phyloP scores from a whole-genome alignment of 441 rosid species.

The Lepidium campestre region DNA sequence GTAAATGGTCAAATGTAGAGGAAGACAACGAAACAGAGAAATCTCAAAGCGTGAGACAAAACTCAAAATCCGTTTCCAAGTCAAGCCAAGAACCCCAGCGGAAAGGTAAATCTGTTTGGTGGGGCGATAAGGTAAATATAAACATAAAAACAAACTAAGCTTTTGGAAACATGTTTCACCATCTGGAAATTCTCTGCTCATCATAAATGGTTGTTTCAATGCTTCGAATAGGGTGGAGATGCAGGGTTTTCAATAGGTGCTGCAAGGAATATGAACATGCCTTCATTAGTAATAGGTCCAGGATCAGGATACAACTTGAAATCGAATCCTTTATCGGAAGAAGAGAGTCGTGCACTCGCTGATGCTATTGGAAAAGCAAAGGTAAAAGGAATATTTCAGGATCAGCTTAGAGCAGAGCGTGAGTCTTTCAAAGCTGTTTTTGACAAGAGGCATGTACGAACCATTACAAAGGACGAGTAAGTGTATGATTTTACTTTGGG shows the following conservation, averaged over 20 bases:
- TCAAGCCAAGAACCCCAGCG: constrained; percentile 42
- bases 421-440: constrained; percentile 87
- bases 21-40: constrained; percentile 50
- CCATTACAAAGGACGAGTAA: constrained; percentile 42
- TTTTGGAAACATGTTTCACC: neutral
- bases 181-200: neutral
- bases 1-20: constrained; percentile 83
- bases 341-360: constrained; percentile 28
- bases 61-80: constrained; percentile 43
- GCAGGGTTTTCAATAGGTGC: constrained; percentile 82
- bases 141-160: neutral
- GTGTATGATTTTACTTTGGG: constrained; percentile 1
- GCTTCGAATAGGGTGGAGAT: constrained; percentile 43
- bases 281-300: constrained; percentile 78
- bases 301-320: constrained; percentile 92
- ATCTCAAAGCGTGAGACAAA: constrained; percentile 28
- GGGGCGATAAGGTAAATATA: constrained; percentile 79
- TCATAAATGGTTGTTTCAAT: neutral
- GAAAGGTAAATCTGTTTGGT: constrained; percentile 64
- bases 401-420: constrained; percentile 68
- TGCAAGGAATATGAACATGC: constrained; percentile 48
- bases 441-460: constrained; percentile 60
- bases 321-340: constrained; percentile 61
- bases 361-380: constrained; percentile 36
- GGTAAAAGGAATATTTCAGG: constrained; percentile 64